phyloP scores from a whole-genome alignment of 2,329 filamentous ascomycete species.

The Diaporthe vaccinii region DNA sequence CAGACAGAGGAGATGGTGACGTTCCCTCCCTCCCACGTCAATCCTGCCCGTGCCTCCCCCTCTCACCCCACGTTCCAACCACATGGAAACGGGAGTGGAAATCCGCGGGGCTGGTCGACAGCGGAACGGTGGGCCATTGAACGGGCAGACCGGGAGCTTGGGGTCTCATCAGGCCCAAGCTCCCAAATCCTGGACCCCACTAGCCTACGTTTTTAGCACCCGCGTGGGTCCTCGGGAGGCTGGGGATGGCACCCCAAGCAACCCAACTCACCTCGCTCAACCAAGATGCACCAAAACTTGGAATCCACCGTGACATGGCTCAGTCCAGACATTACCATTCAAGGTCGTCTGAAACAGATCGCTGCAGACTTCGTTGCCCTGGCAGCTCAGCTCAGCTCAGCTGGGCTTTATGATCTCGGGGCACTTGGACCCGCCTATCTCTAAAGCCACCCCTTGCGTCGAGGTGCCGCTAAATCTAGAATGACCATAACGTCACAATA shows the following conservation, averaged over 20 bases:
- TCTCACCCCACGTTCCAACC: constrained; percentile 8
- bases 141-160: constrained; percentile 12
- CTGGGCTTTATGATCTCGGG: not conserved
- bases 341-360: constrained; percentile 10
- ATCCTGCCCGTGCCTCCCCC: not conserved
- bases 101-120: constrained; percentile 30
- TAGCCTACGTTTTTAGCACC: constrained; percentile 30
- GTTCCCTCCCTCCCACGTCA: not conserved
- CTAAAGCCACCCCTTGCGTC: no score
- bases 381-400: not conserved
- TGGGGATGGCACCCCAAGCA: constrained; percentile 17
- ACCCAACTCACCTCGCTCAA: not conserved
- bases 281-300: constrained; percentile 16
- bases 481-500: no score
- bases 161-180: constrained; percentile 22
- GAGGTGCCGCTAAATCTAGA: no score
- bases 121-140: constrained; percentile 2
- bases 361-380: not conserved
- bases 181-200: constrained; percentile 24
- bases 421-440: not conserved
- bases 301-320: constrained; percentile 22
- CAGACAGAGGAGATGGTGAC: not conserved
- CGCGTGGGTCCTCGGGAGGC: constrained; percentile 18
- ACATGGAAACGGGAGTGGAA: constrained; percentile 21
- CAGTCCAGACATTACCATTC: not conserved